Base-by-base conservation (phyloP, 208 protist species). In the Porcisia hertigi region DNA sequence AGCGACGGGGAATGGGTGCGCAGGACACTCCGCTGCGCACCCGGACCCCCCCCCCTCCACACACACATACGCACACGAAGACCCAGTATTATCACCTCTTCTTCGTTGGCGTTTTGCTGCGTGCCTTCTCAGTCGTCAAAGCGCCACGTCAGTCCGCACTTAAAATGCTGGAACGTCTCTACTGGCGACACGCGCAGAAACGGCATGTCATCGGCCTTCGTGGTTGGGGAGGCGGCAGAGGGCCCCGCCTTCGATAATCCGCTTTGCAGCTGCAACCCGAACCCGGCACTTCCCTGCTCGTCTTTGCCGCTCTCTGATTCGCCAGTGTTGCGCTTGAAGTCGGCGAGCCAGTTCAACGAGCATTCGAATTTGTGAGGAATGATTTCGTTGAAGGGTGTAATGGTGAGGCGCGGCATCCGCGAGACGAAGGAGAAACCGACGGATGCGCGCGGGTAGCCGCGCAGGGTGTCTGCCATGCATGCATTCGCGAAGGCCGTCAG, bases 131-230 rank as follows among this genome's bases (percentile, higher is more conserved):
- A 70, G 34, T 74, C 47, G 49, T 84, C 74, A 62, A 89, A 84
- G n/a, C 80, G 89, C 86, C 86, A 94, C 25, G 89, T 94, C 16
- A 91, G 59, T 9, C 89, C 89, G 49, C 89, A 94, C 55, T 83
- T 83, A 64, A 94, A 69, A 78, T 94, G 85, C 8, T 79, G 79
- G 72, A 93, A 92, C 41, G 81, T 88, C 69, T 93, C 85, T 41
- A 85, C 76, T 0, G 89, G 87, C 3, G 87, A 93, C 20, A 90
- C 67, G 18, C 86, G 89, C 70, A 93, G 36, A 34, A 81, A 75
- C 65, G 83, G 70, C 62, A 73, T 47, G 39, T 63, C 62, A 49
- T 75, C 69, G 6, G 59, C 59, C n/a, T 41, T 4, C 34, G 36
- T 43, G n/a, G 63, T 23, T 18, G 73, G 53, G 16, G 14, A 34